Evolutionary conservation across 257 asterid species (phyloP).

Genomic region (Coffea canephora): DNA sequence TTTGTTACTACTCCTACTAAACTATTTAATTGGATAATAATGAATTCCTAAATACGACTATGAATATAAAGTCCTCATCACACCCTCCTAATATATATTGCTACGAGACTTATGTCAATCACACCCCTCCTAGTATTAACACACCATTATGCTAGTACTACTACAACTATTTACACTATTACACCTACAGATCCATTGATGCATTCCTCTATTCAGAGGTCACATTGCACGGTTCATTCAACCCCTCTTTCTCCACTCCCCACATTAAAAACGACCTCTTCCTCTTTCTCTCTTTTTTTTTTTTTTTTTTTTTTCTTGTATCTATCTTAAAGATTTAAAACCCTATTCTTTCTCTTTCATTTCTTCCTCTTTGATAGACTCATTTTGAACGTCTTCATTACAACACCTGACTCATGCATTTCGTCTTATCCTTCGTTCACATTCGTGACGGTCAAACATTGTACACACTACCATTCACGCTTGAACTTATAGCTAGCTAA

Average conservation of each 20-base stretch:
- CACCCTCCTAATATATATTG: slow-evolving; percentile 38
- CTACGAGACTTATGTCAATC: slow-evolving; percentile 42
- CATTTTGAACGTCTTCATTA: background rate
- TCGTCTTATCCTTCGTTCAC: background rate
- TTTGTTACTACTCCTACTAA: no score
- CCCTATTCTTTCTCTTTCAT: background rate
- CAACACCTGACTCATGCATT: background rate
- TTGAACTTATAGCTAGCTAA: no score
- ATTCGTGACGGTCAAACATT: background rate
- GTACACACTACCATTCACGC: background rate
- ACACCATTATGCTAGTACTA: background rate
- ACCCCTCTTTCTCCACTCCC: no score
- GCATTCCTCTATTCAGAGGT: slow-evolving; percentile 9
- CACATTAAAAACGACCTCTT: background rate
- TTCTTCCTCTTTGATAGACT: background rate
- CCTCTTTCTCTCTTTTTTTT: background rate
- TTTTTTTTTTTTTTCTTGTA: background rate
- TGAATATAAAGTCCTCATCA: slow-evolving; percentile 26
- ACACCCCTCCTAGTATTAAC: slow-evolving; percentile 2
- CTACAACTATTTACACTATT: background rate
- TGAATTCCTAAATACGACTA: background rate
- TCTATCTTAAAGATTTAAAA: background rate
- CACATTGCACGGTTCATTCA: slow-evolving; percentile 27
- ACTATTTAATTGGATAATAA: slow-evolving; percentile 2
- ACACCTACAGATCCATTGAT: slow-evolving; percentile 14